Conservation (phyloP, 371 early-diverging fungal genomes). For the Haplosporangium sp. region DNA sequence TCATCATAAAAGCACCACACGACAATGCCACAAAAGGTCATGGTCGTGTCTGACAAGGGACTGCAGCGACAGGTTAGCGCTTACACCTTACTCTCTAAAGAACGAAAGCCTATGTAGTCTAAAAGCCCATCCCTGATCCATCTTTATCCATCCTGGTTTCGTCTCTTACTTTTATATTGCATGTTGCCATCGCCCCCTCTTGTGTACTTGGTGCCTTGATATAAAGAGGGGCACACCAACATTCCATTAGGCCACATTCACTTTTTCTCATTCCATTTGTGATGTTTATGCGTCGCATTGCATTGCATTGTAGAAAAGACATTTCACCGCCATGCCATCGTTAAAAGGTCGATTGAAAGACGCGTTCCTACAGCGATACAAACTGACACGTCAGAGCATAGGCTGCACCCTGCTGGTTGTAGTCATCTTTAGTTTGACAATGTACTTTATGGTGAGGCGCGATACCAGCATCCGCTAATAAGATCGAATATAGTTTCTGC, state of each 20-base stretch:
- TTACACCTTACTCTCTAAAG: background rate
- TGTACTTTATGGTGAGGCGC: conserved; percentile 53
- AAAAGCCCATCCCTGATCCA: background rate
- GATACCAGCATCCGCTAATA: too few relatives aligned
- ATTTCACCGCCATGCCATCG: conserved; percentile 17
- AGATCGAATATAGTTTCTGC: too few relatives aligned
- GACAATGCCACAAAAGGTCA: too few relatives aligned
- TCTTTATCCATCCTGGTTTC: background rate
- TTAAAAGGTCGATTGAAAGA: conserved; percentile 12
- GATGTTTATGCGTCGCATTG: background rate
- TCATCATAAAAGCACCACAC: too few relatives aligned
- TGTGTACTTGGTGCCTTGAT: too few relatives aligned
- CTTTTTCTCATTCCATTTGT: background rate
- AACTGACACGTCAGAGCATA: conserved; percentile 30
- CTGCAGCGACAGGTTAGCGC: too few relatives aligned
- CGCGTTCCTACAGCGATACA: conserved; percentile 37
- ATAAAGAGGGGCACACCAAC: background rate
- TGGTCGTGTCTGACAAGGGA: too few relatives aligned
- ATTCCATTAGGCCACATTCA: background rate
- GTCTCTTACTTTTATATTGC: background rate
- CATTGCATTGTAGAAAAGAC: background rate
- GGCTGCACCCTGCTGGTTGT: conserved; percentile 15
- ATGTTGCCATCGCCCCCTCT: background rate
- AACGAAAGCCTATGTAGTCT: too few relatives aligned
- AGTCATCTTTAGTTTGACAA: conserved; percentile 32